These are phyloP conservation scores for Mycocalia duriaeana DNA, from an alignment of 1,284 basidiomycete species.

Conservation along the genomic window DNA sequence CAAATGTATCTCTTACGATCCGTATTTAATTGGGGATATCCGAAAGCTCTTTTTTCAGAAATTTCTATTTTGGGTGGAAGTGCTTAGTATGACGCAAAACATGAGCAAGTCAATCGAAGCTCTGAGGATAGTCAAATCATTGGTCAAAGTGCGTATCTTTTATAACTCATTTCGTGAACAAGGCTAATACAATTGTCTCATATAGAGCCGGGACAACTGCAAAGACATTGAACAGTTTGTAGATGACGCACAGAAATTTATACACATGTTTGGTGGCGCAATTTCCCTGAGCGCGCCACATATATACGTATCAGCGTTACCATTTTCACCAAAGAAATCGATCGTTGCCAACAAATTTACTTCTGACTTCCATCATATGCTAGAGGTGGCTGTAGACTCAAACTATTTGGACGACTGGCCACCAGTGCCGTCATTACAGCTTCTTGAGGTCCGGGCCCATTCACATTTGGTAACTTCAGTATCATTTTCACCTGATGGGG, in stretches of 20 bases:
- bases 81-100: slow-evolving; percentile 24
- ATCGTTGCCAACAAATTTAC: slow-evolving; percentile 17
- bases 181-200: too few relatives aligned
- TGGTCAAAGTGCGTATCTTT: too few relatives aligned
- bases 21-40: slow-evolving; percentile 9
- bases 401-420: slow-evolving; percentile 16
- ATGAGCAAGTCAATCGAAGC: too few relatives aligned
- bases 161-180: too few relatives aligned
- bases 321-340: slow-evolving; percentile 25
- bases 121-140: too few relatives aligned
- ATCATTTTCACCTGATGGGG: slow-evolving; percentile 16
- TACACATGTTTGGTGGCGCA: slow-evolving; percentile 21
- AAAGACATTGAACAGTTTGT: slow-evolving; percentile 14
- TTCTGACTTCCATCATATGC: slow-evolving; percentile 10
- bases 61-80: slow-evolving; percentile 35
- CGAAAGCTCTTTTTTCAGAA: slow-evolving; percentile 18
- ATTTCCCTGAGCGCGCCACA: slow-evolving; percentile 32
- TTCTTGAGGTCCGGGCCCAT: slow-evolving; percentile 13
- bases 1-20: slow-evolving; percentile 3
- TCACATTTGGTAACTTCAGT: slow-evolving; percentile 4
- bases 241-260: slow-evolving; percentile 25
- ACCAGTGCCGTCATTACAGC: slow-evolving; percentile 10
- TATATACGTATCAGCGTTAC: slow-evolving; percentile 33
- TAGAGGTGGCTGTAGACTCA: slow-evolving; percentile 17
- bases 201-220: slow-evolving; percentile 5